Evolutionary conservation across 805 yeast species (phyloP).

Genomic region (Candida broadrunensis): DNA sequence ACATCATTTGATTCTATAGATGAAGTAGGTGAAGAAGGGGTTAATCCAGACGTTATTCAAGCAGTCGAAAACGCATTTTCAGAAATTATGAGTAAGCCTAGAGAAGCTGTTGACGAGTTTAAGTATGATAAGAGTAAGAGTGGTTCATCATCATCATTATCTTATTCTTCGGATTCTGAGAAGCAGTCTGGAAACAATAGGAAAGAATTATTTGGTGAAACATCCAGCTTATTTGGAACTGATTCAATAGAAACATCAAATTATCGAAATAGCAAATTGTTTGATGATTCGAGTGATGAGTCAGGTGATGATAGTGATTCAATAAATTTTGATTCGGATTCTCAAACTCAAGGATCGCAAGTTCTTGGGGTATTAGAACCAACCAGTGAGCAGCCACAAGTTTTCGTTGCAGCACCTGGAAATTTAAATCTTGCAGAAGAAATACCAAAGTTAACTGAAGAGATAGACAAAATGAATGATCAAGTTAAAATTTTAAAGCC

Average conservation of each 20-base stretch:
- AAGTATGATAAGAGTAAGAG: not conserved
- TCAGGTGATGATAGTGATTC: slow-evolving; percentile 29
- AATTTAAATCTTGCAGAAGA: slow-evolving; percentile 64
- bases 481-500: slow-evolving; percentile 68
- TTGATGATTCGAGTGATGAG: slow-evolving; percentile 17
- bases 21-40: not conserved
- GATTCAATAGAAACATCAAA: slow-evolving; percentile 5
- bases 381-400: not conserved
- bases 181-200: not conserved
- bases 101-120: slow-evolving; percentile 1
- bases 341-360: not conserved
- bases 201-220: slow-evolving; percentile 20
- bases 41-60: slow-evolving; percentile 40
- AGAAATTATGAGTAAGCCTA: slow-evolving; percentile 45
- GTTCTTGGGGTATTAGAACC: not conserved
- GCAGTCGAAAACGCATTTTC: slow-evolving; percentile 70
- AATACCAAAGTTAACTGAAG: slow-evolving; percentile 54
- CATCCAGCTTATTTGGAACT: slow-evolving; percentile 30
- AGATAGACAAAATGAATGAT: slow-evolving; percentile 54
- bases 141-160: not conserved
- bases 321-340: slow-evolving; percentile 1
- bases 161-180: not conserved
- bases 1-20: not conserved
- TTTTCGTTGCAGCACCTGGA: slow-evolving; percentile 58
- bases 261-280: slow-evolving; percentile 23